Percentiles rank a stretch among this genome's conserved stretches.
phyloP scores from a whole-genome alignment of 176 grass and related monocot genomes.

The Chrysopogon serrulatus region DNA sequence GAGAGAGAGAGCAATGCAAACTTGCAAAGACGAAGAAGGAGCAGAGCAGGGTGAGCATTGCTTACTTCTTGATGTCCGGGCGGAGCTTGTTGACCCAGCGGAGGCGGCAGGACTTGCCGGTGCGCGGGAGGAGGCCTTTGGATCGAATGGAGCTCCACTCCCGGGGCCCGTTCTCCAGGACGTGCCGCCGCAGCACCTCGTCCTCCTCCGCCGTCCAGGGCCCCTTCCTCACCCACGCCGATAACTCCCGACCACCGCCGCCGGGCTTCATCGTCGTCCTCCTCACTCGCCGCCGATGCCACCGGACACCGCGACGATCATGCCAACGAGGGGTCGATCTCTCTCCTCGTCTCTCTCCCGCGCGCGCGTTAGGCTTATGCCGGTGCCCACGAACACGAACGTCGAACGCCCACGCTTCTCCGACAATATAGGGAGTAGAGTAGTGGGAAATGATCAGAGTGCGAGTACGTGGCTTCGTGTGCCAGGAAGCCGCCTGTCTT shows the following conservation, averaged over 20 bases:
- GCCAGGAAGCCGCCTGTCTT: background rate
- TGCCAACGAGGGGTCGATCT: background rate
- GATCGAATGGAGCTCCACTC: constrained; percentile 59
- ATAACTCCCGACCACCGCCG: background rate
- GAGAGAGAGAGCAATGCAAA: background rate
- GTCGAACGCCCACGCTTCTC: background rate
- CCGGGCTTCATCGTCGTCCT: constrained; percentile 3
- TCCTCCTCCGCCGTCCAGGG: constrained; percentile 58
- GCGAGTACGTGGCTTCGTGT: background rate
- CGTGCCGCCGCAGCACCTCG: constrained; percentile 48
- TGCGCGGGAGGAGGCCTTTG: constrained; percentile 37
- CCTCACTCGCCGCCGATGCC: background rate
- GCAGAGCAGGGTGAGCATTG: background rate
- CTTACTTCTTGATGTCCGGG: constrained; percentile 44
- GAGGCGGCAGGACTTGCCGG: constrained; percentile 59
- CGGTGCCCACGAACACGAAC: constrained; percentile 2
- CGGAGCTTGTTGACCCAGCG: constrained; percentile 64
- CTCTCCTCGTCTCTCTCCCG: background rate
- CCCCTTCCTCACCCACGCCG: constrained; percentile 48
- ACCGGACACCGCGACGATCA: background rate
- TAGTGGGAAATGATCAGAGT: background rate
- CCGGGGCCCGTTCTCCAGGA: constrained; percentile 18
- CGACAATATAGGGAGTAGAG: constrained; percentile 21
- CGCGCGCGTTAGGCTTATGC: background rate
- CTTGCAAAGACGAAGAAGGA: too few species aligned